These are phyloP conservation scores for Allantophomopsis lycopodina DNA, from an alignment of 2,329 filamentous ascomycete species.

Conservation along the genomic window DNA sequence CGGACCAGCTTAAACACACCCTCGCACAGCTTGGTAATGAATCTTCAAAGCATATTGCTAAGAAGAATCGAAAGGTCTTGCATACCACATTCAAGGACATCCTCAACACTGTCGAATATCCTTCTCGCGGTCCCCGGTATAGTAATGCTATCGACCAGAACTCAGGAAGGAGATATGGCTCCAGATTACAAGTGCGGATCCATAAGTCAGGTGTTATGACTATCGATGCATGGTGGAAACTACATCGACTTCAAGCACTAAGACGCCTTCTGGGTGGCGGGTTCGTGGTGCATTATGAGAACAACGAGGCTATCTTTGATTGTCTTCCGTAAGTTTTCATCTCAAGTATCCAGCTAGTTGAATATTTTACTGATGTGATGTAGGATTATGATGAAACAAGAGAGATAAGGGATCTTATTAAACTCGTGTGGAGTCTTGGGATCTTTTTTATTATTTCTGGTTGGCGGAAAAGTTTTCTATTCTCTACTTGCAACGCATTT, in stretches of 20 bases:
- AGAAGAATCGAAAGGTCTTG: constrained; percentile 52
- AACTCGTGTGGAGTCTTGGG: neutral
- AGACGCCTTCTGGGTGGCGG: constrained; percentile 46
- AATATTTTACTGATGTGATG: neutral
- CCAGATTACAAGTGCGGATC: constrained; percentile 46
- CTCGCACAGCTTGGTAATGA: constrained; percentile 45
- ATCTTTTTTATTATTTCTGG: neutral
- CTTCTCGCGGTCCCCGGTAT: constrained; percentile 51
- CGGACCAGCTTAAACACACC: constrained; percentile 42
- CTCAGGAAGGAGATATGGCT: constrained; percentile 44
- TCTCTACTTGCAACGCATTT: too few species aligned
- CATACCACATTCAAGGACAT: constrained; percentile 55
- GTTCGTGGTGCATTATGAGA: constrained; percentile 48
- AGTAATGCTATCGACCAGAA: constrained; percentile 49
- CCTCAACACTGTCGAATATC: constrained; percentile 50
- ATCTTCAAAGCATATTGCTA: constrained; percentile 47
- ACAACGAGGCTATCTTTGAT: constrained; percentile 45
- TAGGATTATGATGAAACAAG: neutral
- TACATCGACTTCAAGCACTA: constrained; percentile 46
- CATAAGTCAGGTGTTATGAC: constrained; percentile 42
- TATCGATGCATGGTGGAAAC: constrained; percentile 65
- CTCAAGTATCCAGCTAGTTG: neutral
- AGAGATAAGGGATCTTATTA: neutral
- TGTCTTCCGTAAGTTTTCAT: constrained; percentile 30
- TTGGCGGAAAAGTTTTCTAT: neutral